phyloP scores from a whole-genome alignment of 2,329 filamentous ascomycete genomes.

The Aspergillus luchuensis region DNA sequence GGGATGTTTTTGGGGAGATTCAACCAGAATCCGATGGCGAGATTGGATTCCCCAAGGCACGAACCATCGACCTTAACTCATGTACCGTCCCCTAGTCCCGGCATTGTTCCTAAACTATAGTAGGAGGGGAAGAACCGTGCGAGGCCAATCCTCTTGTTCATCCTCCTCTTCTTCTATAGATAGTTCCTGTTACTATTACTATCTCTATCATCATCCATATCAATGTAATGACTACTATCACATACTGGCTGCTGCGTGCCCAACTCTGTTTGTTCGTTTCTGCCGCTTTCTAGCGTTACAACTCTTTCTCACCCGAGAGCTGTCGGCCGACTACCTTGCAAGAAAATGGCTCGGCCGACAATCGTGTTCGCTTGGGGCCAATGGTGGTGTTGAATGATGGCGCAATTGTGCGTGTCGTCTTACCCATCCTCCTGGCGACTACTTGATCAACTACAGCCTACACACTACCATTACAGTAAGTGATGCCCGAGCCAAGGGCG shows the following conservation, averaged over 20 bases:
- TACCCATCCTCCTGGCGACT: not conserved
- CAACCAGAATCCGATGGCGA: not conserved
- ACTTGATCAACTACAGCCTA: not conserved
- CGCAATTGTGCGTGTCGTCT: conserved; percentile 32
- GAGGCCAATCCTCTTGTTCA: not conserved
- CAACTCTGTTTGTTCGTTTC: not conserved
- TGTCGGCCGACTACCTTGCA: conserved; percentile 29
- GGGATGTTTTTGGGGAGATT: not conserved
- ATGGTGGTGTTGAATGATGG: conserved; percentile 33
- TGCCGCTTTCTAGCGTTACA: not conserved
- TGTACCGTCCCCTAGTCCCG: not conserved
- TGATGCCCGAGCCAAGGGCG: not conserved
- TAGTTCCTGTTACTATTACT: too few relatives aligned
- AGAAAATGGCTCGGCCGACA: conserved; percentile 28
- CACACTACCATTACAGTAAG: not conserved
- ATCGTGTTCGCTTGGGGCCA: conserved; percentile 25
- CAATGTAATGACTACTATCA: too few relatives aligned
- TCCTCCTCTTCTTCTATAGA: not conserved
- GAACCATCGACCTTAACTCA: not conserved
- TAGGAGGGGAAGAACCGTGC: not conserved
- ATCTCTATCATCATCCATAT: not conserved
- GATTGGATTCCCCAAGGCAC: not conserved
- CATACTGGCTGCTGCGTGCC: not conserved
- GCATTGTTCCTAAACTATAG: not conserved
- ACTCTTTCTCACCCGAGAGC: conserved; percentile 10